These are phyloP conservation scores for Trichomonas tenax DNA, from an alignment of 208 protist genomes.

Conservation along the genomic window DNA sequence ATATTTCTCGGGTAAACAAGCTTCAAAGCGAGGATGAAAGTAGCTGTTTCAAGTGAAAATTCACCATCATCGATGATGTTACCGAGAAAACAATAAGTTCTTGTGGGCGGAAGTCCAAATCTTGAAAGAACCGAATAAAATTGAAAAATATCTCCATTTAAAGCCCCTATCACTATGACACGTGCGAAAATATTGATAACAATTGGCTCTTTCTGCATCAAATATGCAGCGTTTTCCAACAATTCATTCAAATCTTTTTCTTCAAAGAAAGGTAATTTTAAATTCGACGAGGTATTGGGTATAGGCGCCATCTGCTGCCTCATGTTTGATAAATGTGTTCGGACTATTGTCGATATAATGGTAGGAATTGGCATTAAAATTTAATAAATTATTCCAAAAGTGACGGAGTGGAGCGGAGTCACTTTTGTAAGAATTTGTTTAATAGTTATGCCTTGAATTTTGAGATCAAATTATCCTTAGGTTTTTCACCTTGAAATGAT, in stretches of 20 bases:
- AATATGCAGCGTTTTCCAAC: background rate
- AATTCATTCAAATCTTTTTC: background rate
- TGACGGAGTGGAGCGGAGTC: too few species aligned
- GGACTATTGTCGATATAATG: background rate
- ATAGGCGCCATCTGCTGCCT: background rate
- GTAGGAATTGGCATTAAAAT: background rate
- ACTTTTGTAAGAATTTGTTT: too few species aligned
- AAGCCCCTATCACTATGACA: background rate
- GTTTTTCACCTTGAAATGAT: too few species aligned
- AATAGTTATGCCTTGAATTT: too few species aligned
- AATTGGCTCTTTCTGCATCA: background rate
- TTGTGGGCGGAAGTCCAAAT: background rate
- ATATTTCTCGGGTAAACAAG: background rate
- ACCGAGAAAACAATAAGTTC: background rate
- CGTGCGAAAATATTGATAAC: background rate
- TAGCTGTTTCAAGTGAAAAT: background rate
- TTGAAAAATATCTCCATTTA: background rate
- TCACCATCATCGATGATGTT: background rate
- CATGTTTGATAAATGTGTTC: background rate
- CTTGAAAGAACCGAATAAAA: background rate
- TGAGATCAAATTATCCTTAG: too few species aligned
- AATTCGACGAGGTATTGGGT: background rate
- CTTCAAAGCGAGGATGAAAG: background rate
- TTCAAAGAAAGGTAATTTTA: background rate
- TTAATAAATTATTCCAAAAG: too few species aligned